Evolutionary conservation across 163 green algal species (phyloP), one percentile per base, ranked within the genome.

Genomic region (Chlamydomonas reinhardtii): DNA sequence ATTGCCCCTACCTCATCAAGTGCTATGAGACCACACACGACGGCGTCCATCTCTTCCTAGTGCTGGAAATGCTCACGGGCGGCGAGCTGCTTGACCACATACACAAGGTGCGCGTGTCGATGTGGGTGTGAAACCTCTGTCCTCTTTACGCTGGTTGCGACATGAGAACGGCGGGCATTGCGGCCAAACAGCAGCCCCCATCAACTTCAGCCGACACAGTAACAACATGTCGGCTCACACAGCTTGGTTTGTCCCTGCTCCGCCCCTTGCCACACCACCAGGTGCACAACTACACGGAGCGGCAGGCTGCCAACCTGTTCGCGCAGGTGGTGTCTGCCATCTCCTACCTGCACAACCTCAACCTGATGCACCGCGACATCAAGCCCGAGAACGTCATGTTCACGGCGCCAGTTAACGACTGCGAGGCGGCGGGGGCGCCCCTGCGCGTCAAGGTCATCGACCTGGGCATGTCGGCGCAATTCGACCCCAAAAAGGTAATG

Each of bases 391-490:
- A 84, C 76, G 32, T 84, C 37, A 84, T 84, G 76, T 84, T 84
- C 65, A 27, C n/a, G 37, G 24, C 2, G 27, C 64, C 76, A 4
- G 76, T 84, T 65, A 65, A 76, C 25, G 64, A 69, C 37, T 76
- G 39, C n/a, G 64, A 84, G 62, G 76, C 37, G n/a, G 39, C 31
- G 64, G 76, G 64, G 15, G n/a, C 31, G 39, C 76, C 76, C 29
- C 65, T 84, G 29, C 37, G 76, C 19, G 43, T 84, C 64, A 84
- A 96, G 84, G 66, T 97, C n/a, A 92, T 97, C 14, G 94, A 97
- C 84, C 90, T 97, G 75, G 94, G 94, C 48, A 95, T 97, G 92
- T 87, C 92, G 25, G 75, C 76, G 19, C 54, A 91, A 14, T 95
- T 92, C 66, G 75, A 92, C 37, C 89, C 89, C 15, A 39, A 78